phyloP scores from a whole-genome alignment of 345 rosid species.

The Aethionema arabicum region DNA sequence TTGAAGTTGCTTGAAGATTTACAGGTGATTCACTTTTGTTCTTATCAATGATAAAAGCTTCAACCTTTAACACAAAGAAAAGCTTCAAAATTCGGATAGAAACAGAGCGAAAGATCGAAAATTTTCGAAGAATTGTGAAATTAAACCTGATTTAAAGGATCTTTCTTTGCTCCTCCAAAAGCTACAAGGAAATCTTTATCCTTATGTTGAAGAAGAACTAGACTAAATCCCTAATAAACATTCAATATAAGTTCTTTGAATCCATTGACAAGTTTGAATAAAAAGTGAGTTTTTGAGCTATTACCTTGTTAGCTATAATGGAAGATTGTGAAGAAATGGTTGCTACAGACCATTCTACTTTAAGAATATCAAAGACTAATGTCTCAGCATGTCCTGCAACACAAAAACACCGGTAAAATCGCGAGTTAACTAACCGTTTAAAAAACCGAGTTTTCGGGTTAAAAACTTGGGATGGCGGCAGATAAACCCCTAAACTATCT shows the following conservation, averaged over 20 bases:
- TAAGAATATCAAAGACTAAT: constrained; percentile 69
- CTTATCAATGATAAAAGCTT: constrained; percentile 71
- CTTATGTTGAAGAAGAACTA: constrained; percentile 83
- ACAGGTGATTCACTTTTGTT: constrained; percentile 60
- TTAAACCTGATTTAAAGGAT: constrained; percentile 89
- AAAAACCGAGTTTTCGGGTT: constrained; percentile 15
- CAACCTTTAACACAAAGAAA: constrained; percentile 54
- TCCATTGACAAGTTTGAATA: too few species aligned
- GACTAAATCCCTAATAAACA: constrained; percentile 74
- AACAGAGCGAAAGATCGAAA: neutral
- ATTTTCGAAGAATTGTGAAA: constrained; percentile 6
- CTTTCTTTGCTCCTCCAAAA: constrained; percentile 85
- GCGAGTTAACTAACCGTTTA: neutral
- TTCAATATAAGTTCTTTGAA: neutral
- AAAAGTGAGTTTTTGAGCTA: constrained; percentile 3
- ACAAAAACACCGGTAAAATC: constrained; percentile 7
- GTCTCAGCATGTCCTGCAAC: constrained; percentile 87
- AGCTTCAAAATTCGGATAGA: constrained; percentile 17
- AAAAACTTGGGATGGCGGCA: too few species aligned
- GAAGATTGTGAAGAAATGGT: constrained; percentile 71
- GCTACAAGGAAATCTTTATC: constrained; percentile 93
- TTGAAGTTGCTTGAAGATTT: constrained; percentile 46
- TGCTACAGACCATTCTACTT: constrained; percentile 82
- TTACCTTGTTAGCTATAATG: constrained; percentile 70
- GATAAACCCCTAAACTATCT: too few species aligned